phyloP scores from a whole-genome alignment of 805 yeast species.

The Candida krabiensis region DNA sequence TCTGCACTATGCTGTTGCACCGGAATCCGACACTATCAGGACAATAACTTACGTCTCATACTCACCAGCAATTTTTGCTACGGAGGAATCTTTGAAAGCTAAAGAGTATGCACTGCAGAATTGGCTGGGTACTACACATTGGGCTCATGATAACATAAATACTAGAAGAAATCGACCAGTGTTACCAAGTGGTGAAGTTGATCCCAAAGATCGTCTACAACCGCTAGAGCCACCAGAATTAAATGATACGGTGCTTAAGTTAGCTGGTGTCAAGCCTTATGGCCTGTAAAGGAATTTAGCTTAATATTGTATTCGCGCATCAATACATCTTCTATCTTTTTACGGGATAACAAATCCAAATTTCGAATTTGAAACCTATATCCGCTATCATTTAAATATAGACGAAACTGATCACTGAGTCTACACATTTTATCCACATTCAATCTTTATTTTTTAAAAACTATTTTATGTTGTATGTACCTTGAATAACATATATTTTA shows the following conservation, averaged over 20 bases:
- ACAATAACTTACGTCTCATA: conserved; percentile 29
- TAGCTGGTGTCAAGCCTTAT: conserved; percentile 25
- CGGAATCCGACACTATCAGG: conserved; percentile 24
- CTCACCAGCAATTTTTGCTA: conserved; percentile 34
- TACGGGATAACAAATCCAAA: no score
- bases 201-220: conserved; percentile 24
- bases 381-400: no score
- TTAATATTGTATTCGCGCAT: no score
- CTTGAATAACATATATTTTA: no score
- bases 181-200: conserved; percentile 18
- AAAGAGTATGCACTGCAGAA: conserved; percentile 23
- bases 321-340: no score
- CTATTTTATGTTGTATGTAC: no score
- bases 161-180: conserved; percentile 3
- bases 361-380: no score
- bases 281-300: no score
- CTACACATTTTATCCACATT: no score
- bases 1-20: conserved; percentile 30
- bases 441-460: no score
- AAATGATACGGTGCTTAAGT: conserved; percentile 23
- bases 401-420: no score
- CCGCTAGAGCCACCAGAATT: conserved; percentile 24
- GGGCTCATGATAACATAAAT: conserved; percentile 32
- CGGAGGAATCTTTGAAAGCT: conserved; percentile 20
- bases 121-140: conserved; percentile 30